These are phyloP conservation scores for Coemansia pectinata DNA, from an alignment of 192 early-diverging fungal genomes.

Conservation along the genomic window DNA sequence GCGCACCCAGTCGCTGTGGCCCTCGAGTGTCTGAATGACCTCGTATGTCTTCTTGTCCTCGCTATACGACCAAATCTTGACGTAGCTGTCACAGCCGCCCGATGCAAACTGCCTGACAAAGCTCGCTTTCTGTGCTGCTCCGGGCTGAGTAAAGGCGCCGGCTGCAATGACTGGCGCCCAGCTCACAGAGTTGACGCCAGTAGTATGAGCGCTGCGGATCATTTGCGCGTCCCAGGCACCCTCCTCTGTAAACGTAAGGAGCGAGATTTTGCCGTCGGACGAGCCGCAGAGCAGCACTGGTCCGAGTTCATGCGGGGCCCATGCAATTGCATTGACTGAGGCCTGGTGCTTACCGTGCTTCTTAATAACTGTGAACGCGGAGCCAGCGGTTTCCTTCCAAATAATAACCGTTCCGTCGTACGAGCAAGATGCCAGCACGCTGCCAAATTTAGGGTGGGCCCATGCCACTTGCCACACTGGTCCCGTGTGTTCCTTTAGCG, in stretches of 20 bases:
- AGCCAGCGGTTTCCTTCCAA: constrained; percentile 87
- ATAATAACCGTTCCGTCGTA: constrained; percentile 96
- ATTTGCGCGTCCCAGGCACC: constrained; percentile 79
- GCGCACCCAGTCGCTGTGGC: constrained; percentile 97
- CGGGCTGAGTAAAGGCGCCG: constrained; percentile 53
- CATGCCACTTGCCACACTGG: constrained; percentile 99
- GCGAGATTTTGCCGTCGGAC: constrained; percentile 91
- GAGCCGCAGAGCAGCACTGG: constrained; percentile 89
- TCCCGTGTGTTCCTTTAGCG: constrained; percentile 79
- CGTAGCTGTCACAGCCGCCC: constrained; percentile 93
- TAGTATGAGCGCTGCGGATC: constrained; percentile 81
- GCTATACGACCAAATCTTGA: constrained; percentile 85
- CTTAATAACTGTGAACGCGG: constrained; percentile 58
- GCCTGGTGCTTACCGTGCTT: constrained; percentile 88
- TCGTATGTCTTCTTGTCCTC: constrained; percentile 82
- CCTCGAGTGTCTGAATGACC: constrained; percentile 78
- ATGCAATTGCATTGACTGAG: constrained; percentile 95
- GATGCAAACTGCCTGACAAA: constrained; percentile 81
- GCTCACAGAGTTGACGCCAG: constrained; percentile 90
- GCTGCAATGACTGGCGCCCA: constrained; percentile 90
- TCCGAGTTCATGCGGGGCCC: constrained; percentile 97
- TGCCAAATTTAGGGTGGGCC: constrained; percentile 99
- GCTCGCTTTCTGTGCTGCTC: constrained; percentile 39
- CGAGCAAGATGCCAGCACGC: constrained; percentile 92
- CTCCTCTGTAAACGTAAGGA: constrained; percentile 92